Percentiles rank a stretch among this genome's conserved stretches.
phyloP scores from a whole-genome alignment of 2,329 filamentous ascomycete species.

The Phoma herbarum region DNA sequence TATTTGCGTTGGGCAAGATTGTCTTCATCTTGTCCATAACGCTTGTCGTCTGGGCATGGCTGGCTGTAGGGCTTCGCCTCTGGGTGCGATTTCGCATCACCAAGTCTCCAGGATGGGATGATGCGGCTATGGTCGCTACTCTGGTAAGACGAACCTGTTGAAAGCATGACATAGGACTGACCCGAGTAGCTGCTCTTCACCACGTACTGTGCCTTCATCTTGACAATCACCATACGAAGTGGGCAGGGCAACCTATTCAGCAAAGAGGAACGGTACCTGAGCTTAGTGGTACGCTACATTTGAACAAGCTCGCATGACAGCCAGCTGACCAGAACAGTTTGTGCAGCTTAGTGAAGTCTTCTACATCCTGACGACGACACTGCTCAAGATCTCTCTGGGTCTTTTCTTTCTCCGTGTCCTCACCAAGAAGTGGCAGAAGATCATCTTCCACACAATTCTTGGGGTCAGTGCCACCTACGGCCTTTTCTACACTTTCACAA shows the following conservation, averaged over 20 bases:
- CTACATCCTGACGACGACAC: conserved; percentile 61
- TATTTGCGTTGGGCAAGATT: conserved; percentile 31
- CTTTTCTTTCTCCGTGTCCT: conserved; percentile 50
- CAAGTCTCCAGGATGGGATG: conserved; percentile 47
- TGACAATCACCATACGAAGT: conserved; percentile 33
- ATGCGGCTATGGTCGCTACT: conserved; percentile 43
- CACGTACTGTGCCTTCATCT: conserved; percentile 21
- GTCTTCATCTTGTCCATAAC: conserved; percentile 34
- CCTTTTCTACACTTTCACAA: conserved; percentile 41
- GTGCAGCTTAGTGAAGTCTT: conserved; percentile 56
- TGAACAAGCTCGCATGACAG: no score
- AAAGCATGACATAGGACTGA: not conserved
- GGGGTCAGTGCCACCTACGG: conserved; percentile 37
- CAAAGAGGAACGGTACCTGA: conserved; percentile 24
- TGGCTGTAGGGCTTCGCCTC: conserved; percentile 42
- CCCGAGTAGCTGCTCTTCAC: conserved; percentile 14
- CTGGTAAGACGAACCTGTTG: conserved; percentile 26
- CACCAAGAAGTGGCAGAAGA: conserved; percentile 43
- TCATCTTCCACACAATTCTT: conserved; percentile 38
- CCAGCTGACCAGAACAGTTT: conserved; percentile 30
- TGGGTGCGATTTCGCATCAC: conserved; percentile 47
- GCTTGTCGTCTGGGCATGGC: conserved; percentile 41
- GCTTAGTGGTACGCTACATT: conserved; percentile 30
- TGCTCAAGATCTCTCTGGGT: conserved; percentile 56
- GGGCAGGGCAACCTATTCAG: conserved; percentile 23